Base-by-base conservation (phyloP, 768 basidiomycete species). In the Hygrophorus russula region DNA sequence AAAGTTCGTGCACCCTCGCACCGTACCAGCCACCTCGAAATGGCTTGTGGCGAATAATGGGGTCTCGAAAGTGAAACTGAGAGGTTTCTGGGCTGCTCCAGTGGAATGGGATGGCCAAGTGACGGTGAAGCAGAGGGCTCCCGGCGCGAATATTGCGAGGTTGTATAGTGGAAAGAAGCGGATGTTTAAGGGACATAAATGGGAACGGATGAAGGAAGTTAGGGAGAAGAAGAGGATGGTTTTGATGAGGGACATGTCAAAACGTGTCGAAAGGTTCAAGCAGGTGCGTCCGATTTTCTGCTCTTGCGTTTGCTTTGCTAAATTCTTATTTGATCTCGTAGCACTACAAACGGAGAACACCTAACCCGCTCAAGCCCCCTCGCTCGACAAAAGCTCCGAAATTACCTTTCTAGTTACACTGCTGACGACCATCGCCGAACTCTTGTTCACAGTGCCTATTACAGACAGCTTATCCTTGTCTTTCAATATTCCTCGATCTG, bases 161-260 rank as follows among this genome's bases (percentile, higher is more conserved):
- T 60, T 89, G 51, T 91, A 90, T 50, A 76, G 80, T 8, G 78
- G 70, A 46, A 83, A 74, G 73, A 82, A 78, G 69, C 68, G 73
- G 49, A 90, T 90, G 87, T 90, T 91, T 76, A 91, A 90, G 69
- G 87, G 87, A n/a, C 87, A 90, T 69, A 82, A 74, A 53, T 88
- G 82, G 81, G 82, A 90, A 63, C 73, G 83, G 29, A 56, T 64
- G 50, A 68, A 66, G 51, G 68, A 64, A 45, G 66, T 67, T 55
- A 66, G 65, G 50, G 59, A 63, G 44, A 62, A 61, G 53, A 72
- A 68, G 54, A 74, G 65, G 49, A 62, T 62, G 44, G 68, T 78
- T 39, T 63, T 84, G 45, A 63, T 88, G 70, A 70, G 76, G 53
- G 74, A 78, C 56, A 87, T 88, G 85, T 58, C 66, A 30, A 70